Conservation (phyloP, 83 land plant genomes). For the Picea abies region DNA sequence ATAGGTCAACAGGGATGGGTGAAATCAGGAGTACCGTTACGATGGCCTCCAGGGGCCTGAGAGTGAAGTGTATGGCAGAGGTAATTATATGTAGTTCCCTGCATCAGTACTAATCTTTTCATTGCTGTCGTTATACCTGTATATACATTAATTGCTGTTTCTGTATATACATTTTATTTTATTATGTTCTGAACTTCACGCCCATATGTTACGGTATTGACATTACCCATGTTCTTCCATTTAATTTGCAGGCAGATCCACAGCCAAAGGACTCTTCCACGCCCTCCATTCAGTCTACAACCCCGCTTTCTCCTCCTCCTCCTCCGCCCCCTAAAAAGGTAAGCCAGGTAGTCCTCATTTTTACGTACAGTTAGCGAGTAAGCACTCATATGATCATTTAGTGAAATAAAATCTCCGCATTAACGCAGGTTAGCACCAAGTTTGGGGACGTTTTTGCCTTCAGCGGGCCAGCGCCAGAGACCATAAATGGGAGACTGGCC, state of each 20-base stretch:
- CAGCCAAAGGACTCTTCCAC: not conserved
- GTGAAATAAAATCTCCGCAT: no score
- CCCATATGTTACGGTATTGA: not conserved
- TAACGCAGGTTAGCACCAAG: slow-evolving; percentile 49
- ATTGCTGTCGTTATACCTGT: not conserved
- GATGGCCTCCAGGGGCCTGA: not conserved
- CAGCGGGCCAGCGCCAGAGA: slow-evolving; percentile 81
- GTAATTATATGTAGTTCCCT: not conserved
- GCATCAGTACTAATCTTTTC: no score
- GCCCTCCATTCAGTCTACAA: not conserved
- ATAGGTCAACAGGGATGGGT: no score
- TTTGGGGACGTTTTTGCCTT: slow-evolving; percentile 67
- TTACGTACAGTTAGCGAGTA: not conserved
- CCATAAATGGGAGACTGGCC: slow-evolving; percentile 83
- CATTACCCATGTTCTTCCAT: no score
- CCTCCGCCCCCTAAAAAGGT: not conserved
- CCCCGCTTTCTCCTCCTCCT: not conserved
- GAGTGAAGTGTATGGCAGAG: not conserved
- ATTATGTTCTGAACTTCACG: not conserved
- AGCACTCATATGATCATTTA: no score
- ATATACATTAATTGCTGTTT: not conserved
- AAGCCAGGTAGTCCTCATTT: not conserved
- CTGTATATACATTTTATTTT: not conserved
- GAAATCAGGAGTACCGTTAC: no score
- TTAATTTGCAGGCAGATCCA: no score